These are phyloP conservation scores for Musa beccarii DNA, from an alignment of 176 grass and related monocot genomes.

Conservation along the genomic window DNA sequence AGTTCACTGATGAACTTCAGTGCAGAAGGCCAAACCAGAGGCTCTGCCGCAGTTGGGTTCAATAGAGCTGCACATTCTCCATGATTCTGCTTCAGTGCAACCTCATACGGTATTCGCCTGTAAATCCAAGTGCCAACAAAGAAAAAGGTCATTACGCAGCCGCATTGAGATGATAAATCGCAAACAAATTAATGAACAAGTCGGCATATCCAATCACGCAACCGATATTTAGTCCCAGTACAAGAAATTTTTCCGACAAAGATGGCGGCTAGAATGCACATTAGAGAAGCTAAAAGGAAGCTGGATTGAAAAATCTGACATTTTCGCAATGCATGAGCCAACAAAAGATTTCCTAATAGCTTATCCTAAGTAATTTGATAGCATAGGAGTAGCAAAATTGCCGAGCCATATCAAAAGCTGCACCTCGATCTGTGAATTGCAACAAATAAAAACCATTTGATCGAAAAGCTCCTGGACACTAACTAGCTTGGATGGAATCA, in stretches of 20 bases:
- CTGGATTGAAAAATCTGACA: neutral
- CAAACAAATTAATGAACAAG: neutral
- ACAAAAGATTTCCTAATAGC: neutral
- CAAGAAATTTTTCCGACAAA: neutral
- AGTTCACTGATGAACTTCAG: conserved; percentile 52
- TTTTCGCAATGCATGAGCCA: neutral
- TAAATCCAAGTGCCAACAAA: neutral
- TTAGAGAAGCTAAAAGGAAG: neutral
- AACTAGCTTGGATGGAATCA: neutral
- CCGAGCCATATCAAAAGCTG: neutral
- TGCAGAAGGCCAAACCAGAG: conserved; percentile 46
- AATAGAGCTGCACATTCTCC: conserved; percentile 39
- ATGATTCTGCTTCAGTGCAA: conserved; percentile 33
- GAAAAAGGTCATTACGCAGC: too few species aligned
- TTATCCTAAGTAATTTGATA: neutral
- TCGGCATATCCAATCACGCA: neutral
- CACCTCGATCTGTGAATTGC: neutral
- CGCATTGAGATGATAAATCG: neutral
- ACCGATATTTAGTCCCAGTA: neutral
- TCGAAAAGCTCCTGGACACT: neutral
- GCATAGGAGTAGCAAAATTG: neutral
- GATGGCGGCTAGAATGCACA: neutral
- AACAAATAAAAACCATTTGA: neutral
- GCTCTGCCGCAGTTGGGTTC: conserved; percentile 41
- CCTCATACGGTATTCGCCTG: conserved; percentile 42